Percentiles rank a stretch among this genome's conserved stretches.
Conservation (phyloP, 2,329 filamentous ascomycete species). For the Colletotrichum australisinense region DNA sequence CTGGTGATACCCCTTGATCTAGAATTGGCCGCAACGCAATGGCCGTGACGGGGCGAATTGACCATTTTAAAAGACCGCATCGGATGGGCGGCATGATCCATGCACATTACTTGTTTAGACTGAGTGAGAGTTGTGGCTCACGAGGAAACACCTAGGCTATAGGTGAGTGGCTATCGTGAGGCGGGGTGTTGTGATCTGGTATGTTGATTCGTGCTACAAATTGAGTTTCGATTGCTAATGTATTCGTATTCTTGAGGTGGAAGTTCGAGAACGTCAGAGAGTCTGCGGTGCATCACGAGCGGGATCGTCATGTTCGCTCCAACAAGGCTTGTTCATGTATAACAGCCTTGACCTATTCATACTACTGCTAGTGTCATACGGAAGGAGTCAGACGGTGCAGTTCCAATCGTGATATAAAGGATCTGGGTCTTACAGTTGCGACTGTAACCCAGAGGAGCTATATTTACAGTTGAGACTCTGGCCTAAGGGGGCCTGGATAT, state of each 20-base stretch:
- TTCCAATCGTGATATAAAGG: no score
- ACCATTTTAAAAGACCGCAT: neutral
- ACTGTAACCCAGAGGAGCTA: no score
- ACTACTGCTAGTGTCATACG: no score
- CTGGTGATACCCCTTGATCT: slow-evolving; percentile 15
- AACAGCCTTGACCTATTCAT: neutral
- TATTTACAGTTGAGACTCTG: no score
- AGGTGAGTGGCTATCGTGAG: neutral
- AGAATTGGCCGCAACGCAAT: neutral
- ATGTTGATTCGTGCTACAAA: neutral
- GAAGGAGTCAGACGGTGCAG: no score
- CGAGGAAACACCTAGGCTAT: neutral
- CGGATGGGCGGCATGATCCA: neutral
- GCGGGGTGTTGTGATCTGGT: neutral
- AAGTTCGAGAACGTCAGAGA: neutral
- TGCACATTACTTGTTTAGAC: neutral
- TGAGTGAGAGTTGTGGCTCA: neutral
- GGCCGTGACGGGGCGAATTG: neutral
- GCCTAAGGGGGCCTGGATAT: no score
- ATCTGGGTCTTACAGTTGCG: no score
- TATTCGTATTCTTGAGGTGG: neutral
- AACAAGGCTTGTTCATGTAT: no score
- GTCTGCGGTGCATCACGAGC: neutral
- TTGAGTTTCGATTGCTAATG: slow-evolving; percentile 14
- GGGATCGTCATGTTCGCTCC: neutral